Percentiles rank a stretch among this genome's conserved stretches.
Conservation (phyloP, 176 grass and related monocot species). For the Oropetium thomaeum region DNA sequence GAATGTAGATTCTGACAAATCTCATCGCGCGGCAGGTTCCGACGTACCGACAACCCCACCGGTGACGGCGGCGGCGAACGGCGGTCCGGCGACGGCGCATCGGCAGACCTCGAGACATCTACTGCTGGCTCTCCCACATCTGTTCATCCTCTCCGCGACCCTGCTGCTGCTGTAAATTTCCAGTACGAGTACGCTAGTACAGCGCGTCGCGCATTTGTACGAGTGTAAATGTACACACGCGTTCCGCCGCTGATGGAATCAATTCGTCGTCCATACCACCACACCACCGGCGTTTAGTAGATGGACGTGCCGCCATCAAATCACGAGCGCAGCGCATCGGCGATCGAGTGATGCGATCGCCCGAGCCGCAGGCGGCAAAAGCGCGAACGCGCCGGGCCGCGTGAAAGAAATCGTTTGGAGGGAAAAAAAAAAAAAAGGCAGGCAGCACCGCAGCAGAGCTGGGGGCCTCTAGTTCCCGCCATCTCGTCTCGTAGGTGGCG, state of each 20-base stretch:
- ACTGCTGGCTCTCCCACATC: neutral
- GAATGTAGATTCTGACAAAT: slow-evolving; percentile 7
- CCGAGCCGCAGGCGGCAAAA: slow-evolving; percentile 16
- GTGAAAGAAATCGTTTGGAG: slow-evolving; percentile 19
- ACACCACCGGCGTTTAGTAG: neutral
- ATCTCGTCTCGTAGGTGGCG: neutral
- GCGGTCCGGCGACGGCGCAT: neutral
- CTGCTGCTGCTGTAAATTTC: slow-evolving; percentile 27
- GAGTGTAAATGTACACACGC: slow-evolving; percentile 45
- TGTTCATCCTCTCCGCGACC: neutral
- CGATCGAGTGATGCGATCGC: slow-evolving; percentile 1
- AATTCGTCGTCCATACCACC: slow-evolving; percentile 23
- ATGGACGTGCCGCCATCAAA: neutral
- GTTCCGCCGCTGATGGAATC: slow-evolving; percentile 6
- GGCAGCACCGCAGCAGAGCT: neutral
- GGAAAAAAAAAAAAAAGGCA: no score
- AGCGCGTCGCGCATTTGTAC: neutral
- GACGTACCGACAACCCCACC: slow-evolving; percentile 34
- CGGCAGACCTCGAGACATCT: neutral
- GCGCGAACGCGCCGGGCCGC: neutral
- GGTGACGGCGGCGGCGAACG: neutral
- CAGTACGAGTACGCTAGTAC: neutral
- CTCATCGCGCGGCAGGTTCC: slow-evolving; percentile 18
- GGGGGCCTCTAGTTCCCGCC: neutral
- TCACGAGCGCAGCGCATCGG: neutral